A percentile compares a stretch with the other conserved stretches of the same genome.
phyloP scores from a whole-genome alignment of 148 eudicot species.

The Arctostaphylos glauca region DNA sequence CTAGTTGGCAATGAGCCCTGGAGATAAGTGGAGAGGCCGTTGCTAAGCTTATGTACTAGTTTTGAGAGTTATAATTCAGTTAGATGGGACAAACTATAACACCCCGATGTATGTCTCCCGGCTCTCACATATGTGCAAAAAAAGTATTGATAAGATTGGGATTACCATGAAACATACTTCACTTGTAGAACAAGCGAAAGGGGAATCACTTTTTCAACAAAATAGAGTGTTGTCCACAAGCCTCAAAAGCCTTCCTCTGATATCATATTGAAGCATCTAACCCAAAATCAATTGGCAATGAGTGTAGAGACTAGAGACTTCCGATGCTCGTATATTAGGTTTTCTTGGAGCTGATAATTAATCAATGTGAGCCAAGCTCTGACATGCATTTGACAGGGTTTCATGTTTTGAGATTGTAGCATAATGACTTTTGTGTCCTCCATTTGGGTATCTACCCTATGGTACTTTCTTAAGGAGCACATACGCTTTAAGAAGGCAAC shows the following conservation, averaged over 20 bases:
- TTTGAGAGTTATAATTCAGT: not conserved
- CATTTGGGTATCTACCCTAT: not conserved
- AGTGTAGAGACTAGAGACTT: slow-evolving; percentile 1
- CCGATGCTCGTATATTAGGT: not conserved
- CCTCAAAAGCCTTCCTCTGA: not conserved
- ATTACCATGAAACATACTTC: not conserved
- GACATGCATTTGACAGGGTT: not conserved
- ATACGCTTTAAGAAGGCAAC: too few species aligned
- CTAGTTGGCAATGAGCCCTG: not conserved
- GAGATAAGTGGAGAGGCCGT: not conserved
- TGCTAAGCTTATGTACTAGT: not conserved
- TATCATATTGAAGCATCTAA: not conserved
- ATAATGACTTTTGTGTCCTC: not conserved
- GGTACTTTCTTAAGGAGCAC: not conserved
- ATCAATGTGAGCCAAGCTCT: not conserved
- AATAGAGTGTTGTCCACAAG: not conserved
- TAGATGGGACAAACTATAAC: not conserved
- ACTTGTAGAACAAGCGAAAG: not conserved
- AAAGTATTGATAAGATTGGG: not conserved
- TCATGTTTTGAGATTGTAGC: not conserved
- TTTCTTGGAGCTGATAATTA: not conserved
- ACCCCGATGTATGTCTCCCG: not conserved
- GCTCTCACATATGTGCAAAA: not conserved
- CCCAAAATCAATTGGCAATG: not conserved
- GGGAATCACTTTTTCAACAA: not conserved